Base-by-base conservation (phyloP, 345 rosid species). In the Boechera divaricarpa region DNA sequence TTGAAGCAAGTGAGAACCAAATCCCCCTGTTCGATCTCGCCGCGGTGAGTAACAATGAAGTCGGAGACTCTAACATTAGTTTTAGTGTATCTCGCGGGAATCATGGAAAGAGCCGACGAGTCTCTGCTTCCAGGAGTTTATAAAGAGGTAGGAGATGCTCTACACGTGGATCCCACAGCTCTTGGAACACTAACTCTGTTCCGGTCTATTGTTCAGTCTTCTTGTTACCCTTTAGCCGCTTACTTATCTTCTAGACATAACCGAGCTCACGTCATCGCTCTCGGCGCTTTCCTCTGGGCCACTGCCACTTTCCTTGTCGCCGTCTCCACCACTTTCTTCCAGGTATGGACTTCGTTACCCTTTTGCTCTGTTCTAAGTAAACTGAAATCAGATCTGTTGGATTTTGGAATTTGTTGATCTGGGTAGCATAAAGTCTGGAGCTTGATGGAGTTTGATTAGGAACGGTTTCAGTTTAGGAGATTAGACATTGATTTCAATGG, bases 231-330 rank as follows among this genome's bases (percentile, higher is more conserved):
- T 32, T 60, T 90, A 60, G 92, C 92, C n/a, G 92, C 89, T 77
- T 90, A 84, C 80, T 82, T 90, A 7, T 77, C 90, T 69, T 55
- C 74, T 1, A 55, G 79, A 15, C 85, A 84, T 73, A 90, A 88
- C 56, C 87, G 95, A 29, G 86, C 91, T 51, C 88, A 84, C 64
- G 91, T 90, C 59, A 88, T 90, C 77, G 84, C 92, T 69, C 79
- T 86, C 21, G 95, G 92, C 2, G 91, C 92, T 58, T 84, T 86
- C 35, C 88, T 90, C 2, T 88, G 91, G 95, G 85, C 95, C 18
- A 74, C 83, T 3, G 91, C 92, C 2, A 90, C 95, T 31, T 84
- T 90, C 61, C 88, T 85, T 41, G 92, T 90, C 45, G 91, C 89
- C 41, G 5, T 88, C 15, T 88, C 88, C 77, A 80, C 87, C 60